phyloP scores from a whole-genome alignment of 805 yeast species.

The Grigorovia yakushimaensis region DNA sequence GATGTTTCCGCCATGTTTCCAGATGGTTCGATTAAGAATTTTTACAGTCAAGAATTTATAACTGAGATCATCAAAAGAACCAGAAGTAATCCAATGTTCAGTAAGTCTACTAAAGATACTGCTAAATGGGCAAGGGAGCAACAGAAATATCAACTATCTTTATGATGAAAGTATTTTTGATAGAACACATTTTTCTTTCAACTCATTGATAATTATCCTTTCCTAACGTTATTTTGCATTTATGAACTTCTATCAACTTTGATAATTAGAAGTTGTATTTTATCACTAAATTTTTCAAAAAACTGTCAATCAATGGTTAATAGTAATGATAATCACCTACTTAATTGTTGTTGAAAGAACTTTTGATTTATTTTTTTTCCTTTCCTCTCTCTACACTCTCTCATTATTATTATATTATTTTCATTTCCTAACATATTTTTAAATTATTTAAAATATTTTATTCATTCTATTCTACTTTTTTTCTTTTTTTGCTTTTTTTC shows the following conservation, averaged over 20 bases:
- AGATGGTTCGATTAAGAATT: conserved; percentile 59
- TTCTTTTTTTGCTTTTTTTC: conserved; percentile 6
- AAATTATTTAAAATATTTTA: conserved; percentile 3
- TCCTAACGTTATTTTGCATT: neutral
- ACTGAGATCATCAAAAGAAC: conserved; percentile 65
- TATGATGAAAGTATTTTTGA: conserved; percentile 7
- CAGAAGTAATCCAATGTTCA: conserved; percentile 50
- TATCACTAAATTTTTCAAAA: neutral
- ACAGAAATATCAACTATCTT: conserved; percentile 24
- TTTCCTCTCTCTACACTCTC: conserved; percentile 7
- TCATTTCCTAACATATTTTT: conserved; percentile 4
- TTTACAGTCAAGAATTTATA: conserved; percentile 70
- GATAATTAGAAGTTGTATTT: neutral
- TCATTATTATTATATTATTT: conserved; percentile 6
- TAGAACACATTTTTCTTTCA: neutral
- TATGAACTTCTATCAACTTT: neutral
- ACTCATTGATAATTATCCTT: neutral
- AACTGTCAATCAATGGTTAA: too few species aligned
- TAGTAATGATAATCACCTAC: too few species aligned
- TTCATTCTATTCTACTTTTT: neutral
- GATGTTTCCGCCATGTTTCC: conserved; percentile 85
- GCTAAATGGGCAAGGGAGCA: conserved; percentile 96
- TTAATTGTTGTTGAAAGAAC: too few species aligned
- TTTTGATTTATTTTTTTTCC: conserved; percentile 1
- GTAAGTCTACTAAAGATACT: conserved; percentile 70